Base-by-base conservation (phyloP, 352 stramenopile genomes). In the Phytopythium litorale region DNA sequence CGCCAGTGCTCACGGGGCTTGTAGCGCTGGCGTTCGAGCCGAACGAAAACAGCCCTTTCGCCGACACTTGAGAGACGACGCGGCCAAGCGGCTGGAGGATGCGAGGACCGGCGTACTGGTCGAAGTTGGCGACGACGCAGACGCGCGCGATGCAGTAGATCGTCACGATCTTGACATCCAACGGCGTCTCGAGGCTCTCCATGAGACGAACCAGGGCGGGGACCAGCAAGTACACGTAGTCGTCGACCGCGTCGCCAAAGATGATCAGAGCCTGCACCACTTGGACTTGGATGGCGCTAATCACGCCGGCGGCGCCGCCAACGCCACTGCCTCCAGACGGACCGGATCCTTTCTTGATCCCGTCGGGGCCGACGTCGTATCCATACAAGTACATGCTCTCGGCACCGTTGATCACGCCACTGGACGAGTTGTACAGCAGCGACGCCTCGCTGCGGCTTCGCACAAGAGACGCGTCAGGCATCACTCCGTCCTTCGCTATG, bases 151-250 rank as follows among this genome's bases (percentile, higher is more conserved):
- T 64, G 12, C 85, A 79, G 55, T 92, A 88, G 32, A 92, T 77
- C 1, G 78, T 78, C 7, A 79, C 87, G 32, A 89, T 84, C 60
- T 94, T 87, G 21, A 92, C 87, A 45, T 91, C 74, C 52, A 89
- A 65, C 0, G 88, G 68, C 25, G 87, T 96, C 15, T 98, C 87
- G 15, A 97, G 65, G 58, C 84, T 91, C 63, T 99, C 96, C 64
- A 94, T 88, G 11, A 99, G 73, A 38, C 96, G 94, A 45, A 98
- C 76, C 8, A 99, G 73, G 5, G 92, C 89, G 45, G 97, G 96
- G 6, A 99, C 72, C 15, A 99, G 60, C 62, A 99, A 69, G 70
- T 98, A 97, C 13, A 98, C 82, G 68, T 98, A 97, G 51, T 98
- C 93, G 18, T 94, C 84, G 6, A 99, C 85, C 0, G 96, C 88